These are phyloP conservation scores for Rhizodiscina lignyota DNA, from an alignment of 495 filamentous ascomycete species.

Conservation along the genomic window DNA sequence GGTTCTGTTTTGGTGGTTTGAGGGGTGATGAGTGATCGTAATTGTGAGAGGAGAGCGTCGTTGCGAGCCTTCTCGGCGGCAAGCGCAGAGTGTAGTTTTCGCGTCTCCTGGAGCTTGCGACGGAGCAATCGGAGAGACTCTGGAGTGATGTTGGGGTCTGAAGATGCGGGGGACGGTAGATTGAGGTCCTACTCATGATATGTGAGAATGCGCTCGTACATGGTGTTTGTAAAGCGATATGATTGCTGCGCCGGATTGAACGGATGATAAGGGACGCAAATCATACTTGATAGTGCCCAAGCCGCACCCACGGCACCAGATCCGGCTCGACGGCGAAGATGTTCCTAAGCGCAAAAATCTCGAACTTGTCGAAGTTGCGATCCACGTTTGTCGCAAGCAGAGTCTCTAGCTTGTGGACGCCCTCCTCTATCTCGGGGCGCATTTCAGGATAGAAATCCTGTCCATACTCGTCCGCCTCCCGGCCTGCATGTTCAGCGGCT, in stretches of 20 bases:
- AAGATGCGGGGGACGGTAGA: conserved; percentile 7
- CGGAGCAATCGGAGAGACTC: conserved; percentile 55
- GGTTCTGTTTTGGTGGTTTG: conserved; percentile 2
- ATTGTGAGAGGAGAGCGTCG: conserved; percentile 46
- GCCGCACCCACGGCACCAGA: conserved; percentile 55
- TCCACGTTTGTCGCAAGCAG: conserved; percentile 71
- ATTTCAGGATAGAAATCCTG: conserved; percentile 27
- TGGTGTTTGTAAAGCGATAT: no score
- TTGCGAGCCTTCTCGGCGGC: conserved; percentile 63
- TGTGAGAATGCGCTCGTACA: not conserved
- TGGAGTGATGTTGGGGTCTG: conserved; percentile 30
- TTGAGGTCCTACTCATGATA: conserved; percentile 6
- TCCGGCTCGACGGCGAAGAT: conserved; percentile 64
- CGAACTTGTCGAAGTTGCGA: conserved; percentile 62
- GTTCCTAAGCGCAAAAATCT: conserved; percentile 76
- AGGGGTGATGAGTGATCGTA: conserved; percentile 36
- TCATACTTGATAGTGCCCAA: conserved; percentile 67
- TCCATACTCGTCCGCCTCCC: conserved; percentile 36
- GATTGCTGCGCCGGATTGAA: no score
- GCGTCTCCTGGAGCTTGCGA: conserved; percentile 62
- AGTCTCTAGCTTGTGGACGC: conserved; percentile 84
- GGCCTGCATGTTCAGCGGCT: conserved; percentile 21
- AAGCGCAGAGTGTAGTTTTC: conserved; percentile 59
- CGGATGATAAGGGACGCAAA: no score
- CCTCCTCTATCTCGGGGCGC: conserved; percentile 70